Evolutionary conservation across 345 rosid genomes (phyloP).

Genomic region (Diplotaxis tenuifolia): DNA sequence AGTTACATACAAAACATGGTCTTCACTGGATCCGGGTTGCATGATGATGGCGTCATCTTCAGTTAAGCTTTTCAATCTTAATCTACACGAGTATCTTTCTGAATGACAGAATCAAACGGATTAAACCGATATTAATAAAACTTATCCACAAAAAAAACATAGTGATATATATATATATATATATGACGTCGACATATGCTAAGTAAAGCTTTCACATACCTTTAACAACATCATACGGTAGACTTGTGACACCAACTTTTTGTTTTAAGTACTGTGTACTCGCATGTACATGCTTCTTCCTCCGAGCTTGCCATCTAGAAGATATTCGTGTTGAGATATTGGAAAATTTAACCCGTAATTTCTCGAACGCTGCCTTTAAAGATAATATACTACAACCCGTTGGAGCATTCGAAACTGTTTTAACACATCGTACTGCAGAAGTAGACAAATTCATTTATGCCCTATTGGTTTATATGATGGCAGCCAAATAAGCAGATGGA

Average conservation of each 20-base stretch:
- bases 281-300: slow-evolving; percentile 67
- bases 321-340: slow-evolving; percentile 53
- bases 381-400: slow-evolving; percentile 79
- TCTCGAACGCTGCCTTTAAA: slow-evolving; percentile 53
- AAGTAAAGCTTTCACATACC: slow-evolving; percentile 43
- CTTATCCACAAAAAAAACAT: neutral
- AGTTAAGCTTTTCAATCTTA: slow-evolving; percentile 76
- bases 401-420: slow-evolving; percentile 69
- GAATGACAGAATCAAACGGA: slow-evolving; percentile 24
- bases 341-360: slow-evolving; percentile 58
- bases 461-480: neutral
- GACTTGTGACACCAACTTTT: slow-evolving; percentile 85
- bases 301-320: slow-evolving; percentile 71
- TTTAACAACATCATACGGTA: slow-evolving; percentile 80
- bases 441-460: neutral
- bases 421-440: slow-evolving; percentile 82
- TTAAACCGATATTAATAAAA: slow-evolving; percentile 1
- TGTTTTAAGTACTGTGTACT: slow-evolving; percentile 87
- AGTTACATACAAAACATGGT: slow-evolving; percentile 78
- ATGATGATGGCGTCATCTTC: slow-evolving; percentile 74
- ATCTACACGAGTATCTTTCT: slow-evolving; percentile 74
- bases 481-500: slow-evolving; percentile 13
- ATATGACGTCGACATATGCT: neutral
- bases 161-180: neutral
- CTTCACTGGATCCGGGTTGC: slow-evolving; percentile 96